Evolutionary conservation across 352 stramenopile genomes (phyloP).

Genomic region (Pythium myriotylum): DNA sequence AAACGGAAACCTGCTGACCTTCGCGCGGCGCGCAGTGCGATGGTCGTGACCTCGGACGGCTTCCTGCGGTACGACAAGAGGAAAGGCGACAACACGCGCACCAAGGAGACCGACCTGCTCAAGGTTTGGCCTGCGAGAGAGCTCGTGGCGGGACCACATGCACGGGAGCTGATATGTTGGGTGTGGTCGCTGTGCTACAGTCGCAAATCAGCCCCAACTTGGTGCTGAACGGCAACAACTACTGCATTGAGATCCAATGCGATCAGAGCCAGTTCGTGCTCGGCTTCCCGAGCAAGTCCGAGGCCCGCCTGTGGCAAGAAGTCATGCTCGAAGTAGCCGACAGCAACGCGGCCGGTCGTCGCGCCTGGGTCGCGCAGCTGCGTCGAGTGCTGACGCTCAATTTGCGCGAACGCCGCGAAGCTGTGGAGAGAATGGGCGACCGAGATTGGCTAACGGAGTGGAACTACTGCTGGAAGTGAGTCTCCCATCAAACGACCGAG

Average conservation of each 20-base stretch:
- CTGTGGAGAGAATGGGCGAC: slow-evolving; percentile 61
- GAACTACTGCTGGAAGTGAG: slow-evolving; percentile 57
- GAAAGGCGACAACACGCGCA: slow-evolving; percentile 53
- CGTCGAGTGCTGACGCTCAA: slow-evolving; percentile 52
- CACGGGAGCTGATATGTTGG: neutral
- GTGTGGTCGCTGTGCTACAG: slow-evolving; percentile 19
- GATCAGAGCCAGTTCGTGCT: slow-evolving; percentile 45
- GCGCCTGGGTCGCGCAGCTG: slow-evolving; percentile 67
- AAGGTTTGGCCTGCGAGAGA: slow-evolving; percentile 61
- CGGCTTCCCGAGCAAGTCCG: slow-evolving; percentile 48
- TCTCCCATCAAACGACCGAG: neutral
- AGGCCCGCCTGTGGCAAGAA: slow-evolving; percentile 59
- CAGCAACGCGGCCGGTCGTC: slow-evolving; percentile 69
- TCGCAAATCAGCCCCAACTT: slow-evolving; percentile 48
- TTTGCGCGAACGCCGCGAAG: slow-evolving; percentile 47
- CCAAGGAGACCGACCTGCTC: slow-evolving; percentile 73
- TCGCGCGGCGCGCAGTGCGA: slow-evolving; percentile 12
- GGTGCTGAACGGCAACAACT: slow-evolving; percentile 46
- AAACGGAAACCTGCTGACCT: slow-evolving; percentile 2
- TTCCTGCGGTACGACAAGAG: slow-evolving; percentile 75
- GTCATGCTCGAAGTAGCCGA: slow-evolving; percentile 72
- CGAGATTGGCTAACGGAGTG: slow-evolving; percentile 84
- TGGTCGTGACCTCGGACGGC: slow-evolving; percentile 59
- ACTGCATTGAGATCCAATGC: slow-evolving; percentile 62
- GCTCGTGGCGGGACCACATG: neutral